Evolutionary conservation across 2,329 filamentous ascomycete species (phyloP), one percentile per base, ranked within the genome.

Genomic region (Lasiodiplodia sp.): DNA sequence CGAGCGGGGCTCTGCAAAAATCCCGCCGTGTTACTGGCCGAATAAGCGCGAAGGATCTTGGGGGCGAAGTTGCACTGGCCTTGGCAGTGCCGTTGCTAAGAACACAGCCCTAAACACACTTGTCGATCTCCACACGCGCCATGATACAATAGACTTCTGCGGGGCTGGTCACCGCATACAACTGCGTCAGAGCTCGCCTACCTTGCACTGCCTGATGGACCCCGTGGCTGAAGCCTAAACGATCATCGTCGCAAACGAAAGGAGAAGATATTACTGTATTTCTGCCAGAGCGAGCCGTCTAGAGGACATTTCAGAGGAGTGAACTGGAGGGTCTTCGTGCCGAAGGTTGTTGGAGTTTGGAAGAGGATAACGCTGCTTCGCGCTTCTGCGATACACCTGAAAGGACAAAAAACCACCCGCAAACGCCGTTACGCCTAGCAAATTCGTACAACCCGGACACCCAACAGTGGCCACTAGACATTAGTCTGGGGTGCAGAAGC

Each of bases 21-120:
- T 38, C 40, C 44, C 23, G 58, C 7, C 23, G 44, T 37, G 18
- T 37, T n/a, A 63, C 44, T 63, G 58, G 58, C 49, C 4, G 31
- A 34, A 52, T 44, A 52, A 25, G 28, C 44, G 28, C 60, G 60
- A 10, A 64, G 60, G 60, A 64, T 64, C 21, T 64, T 31, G 60
- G 60, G 60, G 60, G 28, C 28, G 25, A 38, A 23, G 34, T 63
- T 63, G 38, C 40, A 34, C 34, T 23, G 21, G 38, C 47, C 58
- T 63, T 51, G 44, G 58, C 60, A 34, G 28, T 16, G 18, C 16
- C 16, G 40, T 12, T 62, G 40, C 44, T 58, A 34, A 37, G 25
- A 16, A 38, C 60, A 64, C 60, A 52, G 60, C 58, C 44, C 5
- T 37, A 25, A 31, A 57, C 16, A 28, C 11, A 34, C 31, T 34